A percentile compares a stretch with the other conserved stretches of the same genome.
Conservation (phyloP, 495 filamentous ascomycete species). For the Margaritispora aquatica region DNA sequence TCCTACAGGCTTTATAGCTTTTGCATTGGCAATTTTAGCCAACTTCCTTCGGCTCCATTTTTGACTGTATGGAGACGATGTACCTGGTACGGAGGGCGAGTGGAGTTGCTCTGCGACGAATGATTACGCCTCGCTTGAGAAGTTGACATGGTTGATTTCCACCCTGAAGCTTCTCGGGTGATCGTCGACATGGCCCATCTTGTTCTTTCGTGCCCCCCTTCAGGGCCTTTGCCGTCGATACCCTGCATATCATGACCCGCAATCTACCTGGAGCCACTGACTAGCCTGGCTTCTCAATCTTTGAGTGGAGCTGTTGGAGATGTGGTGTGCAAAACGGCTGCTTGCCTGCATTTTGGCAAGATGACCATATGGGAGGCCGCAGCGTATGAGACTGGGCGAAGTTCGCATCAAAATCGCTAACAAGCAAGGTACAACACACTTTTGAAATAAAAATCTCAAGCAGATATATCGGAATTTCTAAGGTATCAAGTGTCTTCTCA, state of each 20-base stretch:
- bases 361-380: not conserved
- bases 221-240: not conserved
- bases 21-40: not conserved
- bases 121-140: not conserved
- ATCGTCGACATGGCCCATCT: constrained; percentile 1
- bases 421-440: not conserved
- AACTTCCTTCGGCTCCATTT: not conserved
- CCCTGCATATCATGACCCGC: not conserved
- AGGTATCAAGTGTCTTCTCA: no score
- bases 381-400: not conserved
- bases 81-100: not conserved
- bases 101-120: not conserved
- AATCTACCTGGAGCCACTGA: not conserved
- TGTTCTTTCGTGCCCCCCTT: not conserved
- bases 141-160: no score
- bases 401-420: not conserved
- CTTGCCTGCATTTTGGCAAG: not conserved
- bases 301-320: no score
- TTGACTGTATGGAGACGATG: not conserved
- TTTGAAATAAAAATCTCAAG: not conserved
- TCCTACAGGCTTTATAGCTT: not conserved
- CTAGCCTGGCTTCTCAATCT: not conserved
- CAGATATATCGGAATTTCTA: no score
- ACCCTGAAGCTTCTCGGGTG: not conserved
- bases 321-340: not conserved